Evolutionary conservation across 306 rosid species (phyloP).

Genomic region (Heteromeles arbutifolia): DNA sequence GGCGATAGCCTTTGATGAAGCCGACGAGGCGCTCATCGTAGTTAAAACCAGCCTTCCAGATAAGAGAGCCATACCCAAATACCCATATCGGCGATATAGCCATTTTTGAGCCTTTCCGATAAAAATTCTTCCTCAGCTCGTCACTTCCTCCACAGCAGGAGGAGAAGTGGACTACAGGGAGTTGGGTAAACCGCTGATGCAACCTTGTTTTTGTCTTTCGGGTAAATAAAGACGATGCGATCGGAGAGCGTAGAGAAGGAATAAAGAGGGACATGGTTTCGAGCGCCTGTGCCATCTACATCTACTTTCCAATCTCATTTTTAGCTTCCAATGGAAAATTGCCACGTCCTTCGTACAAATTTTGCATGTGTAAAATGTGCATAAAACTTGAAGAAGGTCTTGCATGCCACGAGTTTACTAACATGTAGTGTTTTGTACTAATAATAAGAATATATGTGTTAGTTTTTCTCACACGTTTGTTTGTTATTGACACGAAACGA

Average conservation of each 20-base stretch:
- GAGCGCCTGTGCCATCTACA: not conserved
- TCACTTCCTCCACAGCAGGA: not conserved
- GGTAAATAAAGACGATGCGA: not conserved
- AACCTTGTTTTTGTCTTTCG: not conserved
- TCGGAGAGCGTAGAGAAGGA: not conserved
- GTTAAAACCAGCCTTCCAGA: slow-evolving; percentile 70
- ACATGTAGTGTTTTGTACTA: too few species aligned
- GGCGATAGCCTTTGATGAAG: slow-evolving; percentile 82
- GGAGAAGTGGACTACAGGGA: not conserved
- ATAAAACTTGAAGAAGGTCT: not conserved
- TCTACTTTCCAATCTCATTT: not conserved
- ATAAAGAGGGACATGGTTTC: not conserved
- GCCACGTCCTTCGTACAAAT: not conserved
- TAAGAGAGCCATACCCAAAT: slow-evolving; percentile 86
- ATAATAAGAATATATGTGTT: too few species aligned
- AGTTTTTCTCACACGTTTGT: too few species aligned
- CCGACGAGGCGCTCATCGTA: slow-evolving; percentile 63
- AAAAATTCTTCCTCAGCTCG: not conserved
- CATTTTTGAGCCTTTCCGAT: slow-evolving; percentile 19
- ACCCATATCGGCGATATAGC: slow-evolving; percentile 51
- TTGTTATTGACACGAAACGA: too few species aligned
- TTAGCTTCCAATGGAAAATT: not conserved
- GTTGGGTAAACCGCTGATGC: not conserved
- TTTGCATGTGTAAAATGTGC: not conserved
- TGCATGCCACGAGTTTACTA: too few species aligned